These are phyloP conservation scores for Yamadazyma dendronema DNA, from an alignment of 1,139 yeast species.

Conservation along the genomic window DNA sequence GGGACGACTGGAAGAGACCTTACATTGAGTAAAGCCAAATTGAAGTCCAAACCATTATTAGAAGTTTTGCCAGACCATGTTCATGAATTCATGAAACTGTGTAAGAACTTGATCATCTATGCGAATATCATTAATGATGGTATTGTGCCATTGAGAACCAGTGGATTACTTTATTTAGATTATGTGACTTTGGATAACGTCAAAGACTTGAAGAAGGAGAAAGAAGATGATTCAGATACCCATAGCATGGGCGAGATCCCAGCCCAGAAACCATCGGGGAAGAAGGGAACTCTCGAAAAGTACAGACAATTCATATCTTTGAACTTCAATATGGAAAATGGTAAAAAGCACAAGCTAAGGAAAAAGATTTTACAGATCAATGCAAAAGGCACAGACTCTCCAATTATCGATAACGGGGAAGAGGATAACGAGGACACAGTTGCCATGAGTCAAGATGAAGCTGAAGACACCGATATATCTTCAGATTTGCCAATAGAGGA, in stretches of 20 bases:
- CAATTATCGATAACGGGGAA: conserved; percentile 10
- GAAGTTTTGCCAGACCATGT: conserved; percentile 79
- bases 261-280: conserved; percentile 8
- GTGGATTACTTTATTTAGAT: conserved; percentile 51
- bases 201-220: conserved; percentile 21
- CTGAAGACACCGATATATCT: conserved; percentile 11
- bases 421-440: conserved; percentile 12
- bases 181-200: conserved; percentile 43
- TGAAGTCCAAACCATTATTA: conserved; percentile 57
- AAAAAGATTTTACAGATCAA: conserved; percentile 24
- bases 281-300: conserved; percentile 9
- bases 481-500: conserved; percentile 11
- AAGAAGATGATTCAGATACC: conserved; percentile 12
- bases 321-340: conserved; percentile 15
- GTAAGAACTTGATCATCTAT: conserved; percentile 68
- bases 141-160: conserved; percentile 77
- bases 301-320: conserved; percentile 22
- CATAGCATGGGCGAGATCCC: conserved; percentile 14
- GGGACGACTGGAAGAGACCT: conserved; percentile 93
- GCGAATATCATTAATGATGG: conserved; percentile 90
- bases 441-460: conserved; percentile 16
- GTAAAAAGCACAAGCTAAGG: conserved; percentile 20
- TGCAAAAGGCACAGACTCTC: conserved; percentile 22
- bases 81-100: conserved; percentile 58
- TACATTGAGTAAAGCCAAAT: conserved; percentile 47